These are phyloP conservation scores for Thyridium curvatum DNA, from an alignment of 2,329 filamentous ascomycete genomes.

Conservation along the genomic window DNA sequence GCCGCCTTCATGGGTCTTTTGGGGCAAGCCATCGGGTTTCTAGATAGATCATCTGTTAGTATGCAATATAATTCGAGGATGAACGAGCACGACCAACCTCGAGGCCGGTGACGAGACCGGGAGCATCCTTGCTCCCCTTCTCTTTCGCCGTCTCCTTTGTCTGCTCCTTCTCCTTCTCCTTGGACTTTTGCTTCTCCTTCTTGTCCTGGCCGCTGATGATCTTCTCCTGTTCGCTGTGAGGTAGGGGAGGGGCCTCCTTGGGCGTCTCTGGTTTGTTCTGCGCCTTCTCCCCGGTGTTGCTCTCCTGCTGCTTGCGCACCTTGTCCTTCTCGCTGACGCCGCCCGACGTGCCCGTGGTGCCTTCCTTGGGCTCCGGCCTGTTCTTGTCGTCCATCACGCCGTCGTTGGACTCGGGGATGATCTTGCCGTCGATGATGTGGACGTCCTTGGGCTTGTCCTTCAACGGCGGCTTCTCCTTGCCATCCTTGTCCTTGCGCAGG, in stretches of 20 bases:
- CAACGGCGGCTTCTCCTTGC: slow-evolving; percentile 32
- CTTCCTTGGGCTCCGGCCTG: slow-evolving; percentile 69
- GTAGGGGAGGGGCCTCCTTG: slow-evolving; percentile 77
- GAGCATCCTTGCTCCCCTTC: slow-evolving; percentile 26
- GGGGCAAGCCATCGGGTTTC: slow-evolving; percentile 79
- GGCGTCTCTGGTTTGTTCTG: slow-evolving; percentile 77
- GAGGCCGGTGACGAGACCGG: slow-evolving; percentile 39
- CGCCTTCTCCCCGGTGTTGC: slow-evolving; percentile 55
- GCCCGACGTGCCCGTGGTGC: slow-evolving; percentile 82
- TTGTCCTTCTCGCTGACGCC: slow-evolving; percentile 86
- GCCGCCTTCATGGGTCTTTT: slow-evolving; percentile 68
- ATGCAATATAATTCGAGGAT: neutral
- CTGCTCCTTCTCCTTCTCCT: slow-evolving; percentile 31
- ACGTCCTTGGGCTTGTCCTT: slow-evolving; percentile 46
- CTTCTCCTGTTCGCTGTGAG: slow-evolving; percentile 74
- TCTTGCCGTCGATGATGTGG: slow-evolving; percentile 51
- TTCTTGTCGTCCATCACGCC: slow-evolving; percentile 92
- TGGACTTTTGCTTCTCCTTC: slow-evolving; percentile 30
- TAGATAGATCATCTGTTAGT: slow-evolving; percentile 25
- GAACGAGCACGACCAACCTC: slow-evolving; percentile 43
- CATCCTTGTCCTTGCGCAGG: slow-evolving; percentile 26
- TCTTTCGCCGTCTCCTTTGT: slow-evolving; percentile 33
- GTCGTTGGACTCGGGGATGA: slow-evolving; percentile 59
- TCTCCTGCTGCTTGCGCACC: slow-evolving; percentile 62
- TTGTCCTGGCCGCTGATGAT: slow-evolving; percentile 35